Evolutionary conservation across 2,329 filamentous ascomycete species (phyloP), one percentile per base, ranked within the genome.

Genomic region (Lecanoromycetidae sp.): DNA sequence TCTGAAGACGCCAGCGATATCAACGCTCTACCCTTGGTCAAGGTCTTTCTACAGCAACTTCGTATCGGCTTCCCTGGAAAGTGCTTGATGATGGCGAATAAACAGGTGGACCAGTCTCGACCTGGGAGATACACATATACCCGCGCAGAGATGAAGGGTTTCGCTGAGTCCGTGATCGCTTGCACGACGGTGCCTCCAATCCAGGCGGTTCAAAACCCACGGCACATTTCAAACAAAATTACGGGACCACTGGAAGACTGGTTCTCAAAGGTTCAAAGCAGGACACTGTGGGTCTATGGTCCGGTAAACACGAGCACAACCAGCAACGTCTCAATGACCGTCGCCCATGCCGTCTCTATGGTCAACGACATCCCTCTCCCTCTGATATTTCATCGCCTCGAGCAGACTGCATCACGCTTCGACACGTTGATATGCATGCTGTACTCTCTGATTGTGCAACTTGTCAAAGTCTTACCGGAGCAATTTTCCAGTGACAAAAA

Each of bases 401-500:
- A 26, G 20, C 8, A 7, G 2, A 10, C 20, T 8, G 29, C 22
- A 23, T 40, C 44, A 12, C 26, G 25, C 10, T 17, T 17, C 13
- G 36, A 22, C 4, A 25, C 35, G 12, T 36, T 47, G 4, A 34
- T 47, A 17, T 47, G 23, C 10, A 38, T 47, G 34, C 19, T 40
- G n/a, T 41, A 47, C n/a, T 38, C 36, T 3, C 10, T 47, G 36
- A 47, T 47, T 13, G 6, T 27, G 4, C 44, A 47, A 27, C 44
- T 47, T 12, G 27, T 47, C 36, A 29, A 29, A 27, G 13, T 40
- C n/a, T 20, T 47, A 15, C 44, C 35, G 15, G 22, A 39, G 3
- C 33, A 15, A 13, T 30, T 40, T 12, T 39, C 44, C 13, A 39
- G 23, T 2, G 35, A 47, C 12, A 34, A 20, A 25, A 15, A 17